These are phyloP conservation scores for Phytophthora pinifolia DNA, from an alignment of 352 stramenopile species.

Conservation along the genomic window DNA sequence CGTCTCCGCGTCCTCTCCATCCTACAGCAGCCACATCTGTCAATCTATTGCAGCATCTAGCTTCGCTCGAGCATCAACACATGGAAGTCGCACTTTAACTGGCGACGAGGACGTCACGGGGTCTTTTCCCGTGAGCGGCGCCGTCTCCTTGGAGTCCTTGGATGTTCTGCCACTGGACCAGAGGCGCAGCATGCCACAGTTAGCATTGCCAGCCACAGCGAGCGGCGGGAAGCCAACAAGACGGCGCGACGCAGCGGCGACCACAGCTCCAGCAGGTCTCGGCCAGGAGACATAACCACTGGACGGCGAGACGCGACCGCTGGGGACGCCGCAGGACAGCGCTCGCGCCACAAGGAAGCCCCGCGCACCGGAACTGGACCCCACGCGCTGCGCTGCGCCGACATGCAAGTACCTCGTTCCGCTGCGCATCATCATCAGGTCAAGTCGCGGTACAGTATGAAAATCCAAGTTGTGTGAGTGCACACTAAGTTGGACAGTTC, in stretches of 20 bases:
- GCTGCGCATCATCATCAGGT: conserved; percentile 48
- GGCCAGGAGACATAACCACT: not conserved
- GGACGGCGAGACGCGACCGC: not conserved
- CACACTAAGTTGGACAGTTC: conserved; percentile 3
- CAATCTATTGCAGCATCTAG: not conserved
- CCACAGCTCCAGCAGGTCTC: conserved; percentile 7
- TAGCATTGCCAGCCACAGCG: conserved; percentile 21
- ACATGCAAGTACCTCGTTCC: conserved; percentile 56
- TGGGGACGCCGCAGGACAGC: conserved; percentile 10
- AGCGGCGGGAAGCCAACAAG: conserved; percentile 9
- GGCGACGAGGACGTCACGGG: conserved; percentile 8
- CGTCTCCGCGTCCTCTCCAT: conserved; percentile 12
- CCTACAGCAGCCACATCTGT: not conserved
- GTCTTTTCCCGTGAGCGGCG: conserved; percentile 33
- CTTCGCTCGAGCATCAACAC: not conserved
- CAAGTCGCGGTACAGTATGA: too few species aligned
- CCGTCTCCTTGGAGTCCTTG: conserved; percentile 35
- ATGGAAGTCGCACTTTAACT: conserved; percentile 19
- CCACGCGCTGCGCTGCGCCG: conserved; percentile 9
- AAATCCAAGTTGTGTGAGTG: not conserved
- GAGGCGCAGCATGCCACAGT: conserved; percentile 32
- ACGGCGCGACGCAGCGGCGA: conserved; percentile 11
- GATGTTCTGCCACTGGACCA: conserved; percentile 33
- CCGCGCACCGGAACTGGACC: not conserved
- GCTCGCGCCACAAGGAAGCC: conserved; percentile 7